Percentiles rank a stretch among this genome's conserved stretches.
These are phyloP conservation scores for Yarrowia deformans DNA, from an alignment of 805 yeast genomes.

Conservation along the genomic window DNA sequence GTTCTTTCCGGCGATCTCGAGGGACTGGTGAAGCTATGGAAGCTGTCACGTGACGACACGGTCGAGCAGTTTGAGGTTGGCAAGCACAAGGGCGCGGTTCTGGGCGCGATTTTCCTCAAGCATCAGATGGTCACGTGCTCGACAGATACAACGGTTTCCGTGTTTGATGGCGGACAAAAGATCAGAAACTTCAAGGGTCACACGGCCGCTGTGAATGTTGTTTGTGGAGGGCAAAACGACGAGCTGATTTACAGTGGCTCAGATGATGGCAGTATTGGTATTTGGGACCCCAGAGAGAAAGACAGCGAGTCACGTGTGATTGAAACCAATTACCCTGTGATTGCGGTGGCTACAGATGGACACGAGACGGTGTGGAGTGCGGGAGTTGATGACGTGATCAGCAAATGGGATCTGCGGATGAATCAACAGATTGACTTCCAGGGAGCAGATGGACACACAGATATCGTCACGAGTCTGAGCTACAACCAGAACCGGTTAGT, in stretches of 20 bases:
- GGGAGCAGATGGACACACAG: slow-evolving; percentile 59
- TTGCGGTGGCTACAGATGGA: slow-evolving; percentile 57
- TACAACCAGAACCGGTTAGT: slow-evolving; percentile 58
- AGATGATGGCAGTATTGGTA: slow-evolving; percentile 66
- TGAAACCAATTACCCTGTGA: slow-evolving; percentile 63
- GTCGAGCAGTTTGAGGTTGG: slow-evolving; percentile 55
- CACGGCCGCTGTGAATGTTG: slow-evolving; percentile 62
- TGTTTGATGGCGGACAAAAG: slow-evolving; percentile 66
- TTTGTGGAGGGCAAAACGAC: slow-evolving; percentile 52
- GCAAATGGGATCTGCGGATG: slow-evolving; percentile 65
- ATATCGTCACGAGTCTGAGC: slow-evolving; percentile 61
- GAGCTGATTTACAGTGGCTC: slow-evolving; percentile 60
- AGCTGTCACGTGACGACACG: slow-evolving; percentile 48
- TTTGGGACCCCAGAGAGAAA: slow-evolving; percentile 75
- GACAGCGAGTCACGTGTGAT: slow-evolving; percentile 51
- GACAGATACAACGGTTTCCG: slow-evolving; percentile 66
- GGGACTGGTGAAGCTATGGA: slow-evolving; percentile 35
- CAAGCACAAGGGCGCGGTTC: slow-evolving; percentile 69
- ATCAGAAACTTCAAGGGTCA: slow-evolving; percentile 63
- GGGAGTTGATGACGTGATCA: slow-evolving; percentile 72
- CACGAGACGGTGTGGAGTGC: slow-evolving; percentile 60
- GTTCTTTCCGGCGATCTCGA: slow-evolving; percentile 31
- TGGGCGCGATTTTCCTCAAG: slow-evolving; percentile 64
- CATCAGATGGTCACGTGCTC: slow-evolving; percentile 60
- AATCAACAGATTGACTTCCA: slow-evolving; percentile 47